Evolutionary conservation across 805 yeast genomes (phyloP), one percentile per base, ranked within the genome.

Genomic region (Priceomyces melissophilus): DNA sequence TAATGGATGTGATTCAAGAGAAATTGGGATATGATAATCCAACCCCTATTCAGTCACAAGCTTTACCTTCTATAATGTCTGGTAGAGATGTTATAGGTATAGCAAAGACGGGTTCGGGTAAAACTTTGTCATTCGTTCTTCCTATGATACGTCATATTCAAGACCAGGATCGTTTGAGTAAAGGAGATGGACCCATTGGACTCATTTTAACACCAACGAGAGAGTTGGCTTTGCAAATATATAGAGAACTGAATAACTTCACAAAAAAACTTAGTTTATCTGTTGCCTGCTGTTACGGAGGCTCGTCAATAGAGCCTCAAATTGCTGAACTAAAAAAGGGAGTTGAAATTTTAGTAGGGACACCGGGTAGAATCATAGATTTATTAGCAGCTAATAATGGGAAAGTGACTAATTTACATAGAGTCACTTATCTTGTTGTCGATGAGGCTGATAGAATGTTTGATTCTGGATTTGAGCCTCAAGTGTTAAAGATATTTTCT

Each of bases 371-470:
- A 44, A 75, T 93, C 49, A 91, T 93, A 40, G 99, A 93, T 62
- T 65, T 93, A 32, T 63, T 93, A 25, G 80, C 95, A 2, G 83
- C 95, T 3, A 91, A 91, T 57, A 65, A 77, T 30, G 97, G 97
- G 0, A 72, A 87, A 38, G 78, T 89, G 1, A 71, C 85, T 3
- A 82, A 80, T 45, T 67, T 93, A 5, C 65, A 69, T 23, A 66
- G 90, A 32, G 80, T 85, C 4, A 82, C 96, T 0, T 88, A 82
- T 59, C 72, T 88, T n/a, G 95, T 90, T 0, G 66, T 93, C 44
- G 99, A 93, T 58, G 99, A 93, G 57, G 97, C 98, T 1, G 99
- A 93, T 61, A 67, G 99, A 47, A 82, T 93, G 85, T 91, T 91
- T 65, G 99, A 93, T 60, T 69, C 93, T 76, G 99, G 99, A 1